Conservation (phyloP, 768 basidiomycete genomes). For the Mycena kentingensis region DNA sequence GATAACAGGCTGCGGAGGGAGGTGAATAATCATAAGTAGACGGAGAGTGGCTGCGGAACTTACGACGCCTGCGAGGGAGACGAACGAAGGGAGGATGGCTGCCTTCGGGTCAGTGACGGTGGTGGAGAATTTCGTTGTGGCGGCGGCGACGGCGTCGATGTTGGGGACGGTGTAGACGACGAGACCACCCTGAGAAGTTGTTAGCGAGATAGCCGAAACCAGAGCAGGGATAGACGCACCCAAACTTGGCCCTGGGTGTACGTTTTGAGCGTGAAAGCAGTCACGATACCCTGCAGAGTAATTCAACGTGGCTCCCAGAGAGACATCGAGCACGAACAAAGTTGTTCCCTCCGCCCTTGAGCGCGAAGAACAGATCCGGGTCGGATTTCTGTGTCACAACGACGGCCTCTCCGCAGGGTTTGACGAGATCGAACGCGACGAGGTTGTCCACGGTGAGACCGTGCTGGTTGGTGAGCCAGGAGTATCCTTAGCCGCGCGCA, state of each 20-base stretch:
- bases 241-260: conserved; percentile 59
- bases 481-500: conserved; percentile 52
- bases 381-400: conserved; percentile 37
- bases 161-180: conserved; percentile 33
- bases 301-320: neutral
- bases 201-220: neutral
- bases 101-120: conserved; percentile 55
- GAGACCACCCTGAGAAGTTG: conserved; percentile 54
- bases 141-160: conserved; percentile 33
- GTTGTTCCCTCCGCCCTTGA: conserved; percentile 63
- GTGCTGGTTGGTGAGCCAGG: conserved; percentile 62
- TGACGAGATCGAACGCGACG: conserved; percentile 56
- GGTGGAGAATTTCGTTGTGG: conserved; percentile 42
- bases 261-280: conserved; percentile 54
- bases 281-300: conserved; percentile 53
- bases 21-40: no score
- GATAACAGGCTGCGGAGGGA: conserved; percentile 24
- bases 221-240: conserved; percentile 36
- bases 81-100: conserved; percentile 48
- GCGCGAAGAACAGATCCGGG: conserved; percentile 42
- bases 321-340: conserved; percentile 35
- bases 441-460: conserved; percentile 63
- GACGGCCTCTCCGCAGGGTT: conserved; percentile 50
- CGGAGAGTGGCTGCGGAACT: neutral
- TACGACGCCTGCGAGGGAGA: conserved; percentile 30